Evolutionary conservation across 164 flowering plant genomes (phyloP), one percentile per base, ranked within the genome.

Genomic region (Stephania yunnanensis): DNA sequence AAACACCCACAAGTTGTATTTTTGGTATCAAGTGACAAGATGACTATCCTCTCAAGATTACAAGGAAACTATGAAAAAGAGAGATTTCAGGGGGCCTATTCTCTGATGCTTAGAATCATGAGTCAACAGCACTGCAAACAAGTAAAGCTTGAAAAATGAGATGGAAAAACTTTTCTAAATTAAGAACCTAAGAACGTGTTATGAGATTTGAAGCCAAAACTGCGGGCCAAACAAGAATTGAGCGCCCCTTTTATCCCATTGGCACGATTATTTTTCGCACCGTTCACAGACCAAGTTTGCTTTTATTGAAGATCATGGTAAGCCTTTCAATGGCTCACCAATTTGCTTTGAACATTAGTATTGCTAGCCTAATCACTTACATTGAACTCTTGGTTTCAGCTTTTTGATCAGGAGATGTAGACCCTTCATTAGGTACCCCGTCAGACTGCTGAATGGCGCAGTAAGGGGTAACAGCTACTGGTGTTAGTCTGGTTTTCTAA

Each of bases 381-480:
- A 52, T 55, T 66, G 15, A 10, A 2, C 19, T 19, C 6, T 72
- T 17, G 65, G 44, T 74, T 20, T 52, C 17, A 7, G 61, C 52
- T 53, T 76, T 74, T 74, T 66, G 61, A 73, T 74, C 31, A 70
- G 36, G 46, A 58, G 70, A 70, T 17, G n/a, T 66, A 25, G 25
- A 61, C 25, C 11, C 58, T 68, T 29, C 50, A 19, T 61, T n/a
- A 46, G 22, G 12, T 46, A 29, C 71, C 67, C 36, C 20, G 12
- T 15, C 1, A 25, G 50, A 64, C 71, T 64, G 72, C 80, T 73
- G 71, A 77, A 79, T 17, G 81, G 74, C 45, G 80, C 78, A 31
- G 82, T 78, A 50, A 50, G 69, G 53, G 67, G 73, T 44, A 71
- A 79, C 58, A 72, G 73, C 71, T 25, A 0, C 0, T 25, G 42